phyloP scores from a whole-genome alignment of 176 grass and related monocot species.

The Oryza glaberrima region DNA sequence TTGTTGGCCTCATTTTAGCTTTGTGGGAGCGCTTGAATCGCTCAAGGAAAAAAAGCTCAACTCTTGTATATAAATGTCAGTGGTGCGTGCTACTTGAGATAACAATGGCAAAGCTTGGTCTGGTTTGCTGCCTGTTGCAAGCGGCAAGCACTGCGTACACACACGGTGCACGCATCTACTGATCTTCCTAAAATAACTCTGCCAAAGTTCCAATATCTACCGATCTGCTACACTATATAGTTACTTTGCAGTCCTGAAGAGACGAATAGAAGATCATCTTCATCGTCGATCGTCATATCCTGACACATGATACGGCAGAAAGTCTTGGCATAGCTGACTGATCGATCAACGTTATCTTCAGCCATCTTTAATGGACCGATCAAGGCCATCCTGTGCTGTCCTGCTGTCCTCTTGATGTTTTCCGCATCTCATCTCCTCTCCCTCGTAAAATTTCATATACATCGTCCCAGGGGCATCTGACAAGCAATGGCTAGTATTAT shows the following conservation, averaged over 20 bases:
- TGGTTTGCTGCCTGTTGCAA: background rate
- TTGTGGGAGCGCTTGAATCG: background rate
- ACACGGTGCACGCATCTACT: background rate
- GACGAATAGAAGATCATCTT: no score
- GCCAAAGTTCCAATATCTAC: no score
- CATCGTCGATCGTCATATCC: background rate
- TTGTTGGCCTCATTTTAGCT: background rate
- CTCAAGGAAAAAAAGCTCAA: background rate
- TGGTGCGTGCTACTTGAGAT: background rate
- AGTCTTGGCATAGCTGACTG: background rate
- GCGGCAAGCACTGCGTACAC: background rate
- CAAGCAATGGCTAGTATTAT: no score
- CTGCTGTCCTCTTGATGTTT: background rate
- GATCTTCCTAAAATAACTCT: no score
- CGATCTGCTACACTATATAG: no score
- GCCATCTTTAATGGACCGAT: background rate
- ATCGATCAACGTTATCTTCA: background rate
- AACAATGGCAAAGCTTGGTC: background rate
- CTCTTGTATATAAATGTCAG: constrained; percentile 6
- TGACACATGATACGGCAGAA: background rate
- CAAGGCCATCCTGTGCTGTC: background rate
- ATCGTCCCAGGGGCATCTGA: no score
- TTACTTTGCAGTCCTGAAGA: no score
- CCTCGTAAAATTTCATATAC: background rate
- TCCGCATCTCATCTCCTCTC: background rate